Conservation (phyloP, 2,329 filamentous ascomycete species). For the Pseudogymnoascus sp. region DNA sequence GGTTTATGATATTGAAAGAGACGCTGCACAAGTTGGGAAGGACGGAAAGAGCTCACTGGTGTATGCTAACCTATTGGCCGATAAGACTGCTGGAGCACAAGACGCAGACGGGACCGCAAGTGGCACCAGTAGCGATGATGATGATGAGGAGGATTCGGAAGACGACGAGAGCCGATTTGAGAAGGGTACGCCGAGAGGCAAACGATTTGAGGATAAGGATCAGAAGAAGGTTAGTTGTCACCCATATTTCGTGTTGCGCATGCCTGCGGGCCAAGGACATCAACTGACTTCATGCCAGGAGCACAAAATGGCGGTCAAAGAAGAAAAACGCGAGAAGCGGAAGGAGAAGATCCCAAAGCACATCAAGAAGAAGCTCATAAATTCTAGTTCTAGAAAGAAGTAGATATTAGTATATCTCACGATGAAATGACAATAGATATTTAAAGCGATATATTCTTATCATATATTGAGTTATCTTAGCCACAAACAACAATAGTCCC, state of each 20-base stretch:
- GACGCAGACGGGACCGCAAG: conserved; percentile 36
- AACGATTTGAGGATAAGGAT: conserved; percentile 86
- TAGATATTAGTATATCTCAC: conserved; percentile 43
- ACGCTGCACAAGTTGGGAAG: conserved; percentile 67
- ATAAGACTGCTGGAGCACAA: conserved; percentile 45
- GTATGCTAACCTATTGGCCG: conserved; percentile 77
- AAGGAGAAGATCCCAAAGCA: conserved; percentile 96
- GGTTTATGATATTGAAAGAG: conserved; percentile 92
- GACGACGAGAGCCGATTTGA: conserved; percentile 51
- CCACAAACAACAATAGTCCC: not conserved
- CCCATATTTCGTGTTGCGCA: not conserved
- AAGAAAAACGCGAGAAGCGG: conserved; percentile 88
- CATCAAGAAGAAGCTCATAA: conserved; percentile 82
- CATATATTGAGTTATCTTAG: not conserved
- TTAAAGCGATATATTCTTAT: not conserved
- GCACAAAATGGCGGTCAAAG: conserved; percentile 88
- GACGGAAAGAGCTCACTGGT: conserved; percentile 72
- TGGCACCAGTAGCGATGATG: conserved; percentile 31
- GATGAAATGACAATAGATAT: conserved; percentile 8
- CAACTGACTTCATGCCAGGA: conserved; percentile 33
- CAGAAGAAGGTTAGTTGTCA: conserved; percentile 58
- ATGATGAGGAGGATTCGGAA: conserved; percentile 35
- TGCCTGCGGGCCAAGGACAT: not conserved
- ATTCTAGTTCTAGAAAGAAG: conserved; percentile 47
- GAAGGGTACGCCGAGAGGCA: conserved; percentile 66